Evolutionary conservation across 257 asterid species (phyloP).

Genomic region (Fraxinus excelsior): DNA sequence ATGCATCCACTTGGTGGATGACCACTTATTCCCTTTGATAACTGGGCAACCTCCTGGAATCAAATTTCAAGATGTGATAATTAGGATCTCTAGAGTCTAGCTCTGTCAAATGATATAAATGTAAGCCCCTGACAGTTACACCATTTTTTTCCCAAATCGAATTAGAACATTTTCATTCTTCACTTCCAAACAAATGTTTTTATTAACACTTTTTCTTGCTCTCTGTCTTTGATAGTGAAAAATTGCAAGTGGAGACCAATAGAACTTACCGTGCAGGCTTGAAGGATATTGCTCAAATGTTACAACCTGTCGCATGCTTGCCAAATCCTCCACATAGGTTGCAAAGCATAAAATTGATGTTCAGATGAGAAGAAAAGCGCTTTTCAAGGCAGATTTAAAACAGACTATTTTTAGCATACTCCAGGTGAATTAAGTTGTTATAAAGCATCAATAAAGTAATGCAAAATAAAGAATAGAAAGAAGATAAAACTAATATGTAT

Average conservation of each 20-base stretch:
- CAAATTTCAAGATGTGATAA: conserved; percentile 15
- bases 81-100: conserved; percentile 3
- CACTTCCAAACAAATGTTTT: not conserved
- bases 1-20: conserved; percentile 69
- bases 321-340: too few species aligned
- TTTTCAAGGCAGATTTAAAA: too few species aligned
- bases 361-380: too few species aligned
- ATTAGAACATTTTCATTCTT: not conserved
- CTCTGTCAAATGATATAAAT: not conserved
- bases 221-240: not conserved
- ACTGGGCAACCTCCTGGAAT: conserved; percentile 66
- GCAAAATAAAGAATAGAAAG: too few species aligned
- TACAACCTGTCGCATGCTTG: too few species aligned
- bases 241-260: conserved; percentile 21
- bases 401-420: too few species aligned
- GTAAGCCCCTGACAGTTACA: conserved; percentile 5
- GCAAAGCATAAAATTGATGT: too few species aligned
- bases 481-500: too few species aligned
- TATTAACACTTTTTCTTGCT: conserved; percentile 7
- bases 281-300: too few species aligned
- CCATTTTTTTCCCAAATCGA: not conserved
- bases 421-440: too few species aligned
- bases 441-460: too few species aligned
- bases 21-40: conserved; percentile 58
- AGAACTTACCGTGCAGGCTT: conserved; percentile 79